A percentile compares a stretch with the other conserved stretches of the same genome.
Evolutionary conservation across 768 basidiomycete genomes (phyloP).

Genomic region (Cystobasidium onofrii): DNA sequence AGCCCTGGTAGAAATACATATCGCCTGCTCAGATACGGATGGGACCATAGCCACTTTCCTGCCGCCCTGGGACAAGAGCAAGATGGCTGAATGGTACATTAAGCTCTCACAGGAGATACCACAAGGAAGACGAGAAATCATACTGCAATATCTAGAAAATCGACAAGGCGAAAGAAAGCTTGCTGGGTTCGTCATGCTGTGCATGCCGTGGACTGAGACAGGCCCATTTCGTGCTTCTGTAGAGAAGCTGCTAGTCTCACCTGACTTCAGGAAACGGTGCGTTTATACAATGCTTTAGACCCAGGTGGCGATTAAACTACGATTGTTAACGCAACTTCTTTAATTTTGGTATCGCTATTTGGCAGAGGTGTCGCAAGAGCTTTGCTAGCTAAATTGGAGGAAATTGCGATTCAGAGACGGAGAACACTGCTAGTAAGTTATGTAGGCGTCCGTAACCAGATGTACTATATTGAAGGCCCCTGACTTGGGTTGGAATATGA

Average conservation of each 20-base stretch:
- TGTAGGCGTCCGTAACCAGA: neutral
- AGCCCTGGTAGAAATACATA: slow-evolving; percentile 7
- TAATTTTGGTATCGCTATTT: neutral
- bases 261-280: slow-evolving; percentile 1
- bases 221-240: slow-evolving; percentile 8
- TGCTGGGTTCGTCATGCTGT: slow-evolving; percentile 15
- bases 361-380: neutral
- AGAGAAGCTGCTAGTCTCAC: slow-evolving; percentile 15
- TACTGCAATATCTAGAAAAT: slow-evolving; percentile 1
- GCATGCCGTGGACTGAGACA: slow-evolving; percentile 2
- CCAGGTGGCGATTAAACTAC: no score
- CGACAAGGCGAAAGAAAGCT: neutral
- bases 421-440: neutral
- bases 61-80: neutral
- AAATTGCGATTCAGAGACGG: neutral
- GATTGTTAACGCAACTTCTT: no score
- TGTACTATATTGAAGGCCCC: neutral
- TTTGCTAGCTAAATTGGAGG: slow-evolving; percentile 3
- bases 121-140: neutral
- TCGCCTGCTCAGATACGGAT: slow-evolving; percentile 5
- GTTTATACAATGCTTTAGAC: no score
- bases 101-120: neutral
- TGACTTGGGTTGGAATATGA: neutral
- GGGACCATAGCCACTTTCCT: slow-evolving; percentile 24
- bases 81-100: neutral